phyloP scores from a whole-genome alignment of 371 early-diverging fungal species.

The Sporodiniella umbellata region DNA sequence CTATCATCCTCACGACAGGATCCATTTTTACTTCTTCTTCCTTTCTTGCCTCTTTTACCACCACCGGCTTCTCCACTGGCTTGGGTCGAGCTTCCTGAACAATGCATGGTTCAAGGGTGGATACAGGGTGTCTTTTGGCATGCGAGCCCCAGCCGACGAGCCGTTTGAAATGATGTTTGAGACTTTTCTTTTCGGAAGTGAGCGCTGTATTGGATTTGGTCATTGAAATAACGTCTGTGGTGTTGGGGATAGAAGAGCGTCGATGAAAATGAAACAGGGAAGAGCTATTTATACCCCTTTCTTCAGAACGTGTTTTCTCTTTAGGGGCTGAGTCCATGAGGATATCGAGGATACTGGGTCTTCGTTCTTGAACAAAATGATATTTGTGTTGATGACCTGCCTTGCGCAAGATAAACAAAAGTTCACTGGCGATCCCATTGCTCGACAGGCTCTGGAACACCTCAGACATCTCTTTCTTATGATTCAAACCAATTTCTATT shows the following conservation, averaged over 20 bases:
- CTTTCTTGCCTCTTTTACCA: not conserved
- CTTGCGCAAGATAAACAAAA: conserved; percentile 35
- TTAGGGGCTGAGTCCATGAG: conserved; percentile 37
- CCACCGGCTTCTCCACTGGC: too few relatives aligned
- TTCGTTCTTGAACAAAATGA: conserved; percentile 14
- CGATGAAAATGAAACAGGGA: conserved; percentile 16
- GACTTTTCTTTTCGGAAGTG: conserved; percentile 16
- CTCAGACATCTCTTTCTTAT: conserved; percentile 35
- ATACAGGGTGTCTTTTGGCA: not conserved
- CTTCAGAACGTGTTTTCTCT: conserved; percentile 9
- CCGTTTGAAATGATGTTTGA: conserved; percentile 38
- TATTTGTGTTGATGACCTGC: conserved; percentile 5
- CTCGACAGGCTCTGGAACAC: conserved; percentile 12
- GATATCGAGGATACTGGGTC: conserved; percentile 48
- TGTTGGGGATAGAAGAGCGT: conserved; percentile 7
- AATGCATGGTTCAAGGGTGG: too few relatives aligned
- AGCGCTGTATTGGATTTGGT: not conserved
- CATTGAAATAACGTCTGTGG: not conserved
- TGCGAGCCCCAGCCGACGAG: conserved; percentile 40
- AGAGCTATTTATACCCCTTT: conserved; percentile 16
- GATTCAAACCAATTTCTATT: conserved; percentile 33
- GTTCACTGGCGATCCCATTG: conserved; percentile 31
- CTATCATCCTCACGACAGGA: not conserved
- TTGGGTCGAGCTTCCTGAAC: too few relatives aligned
- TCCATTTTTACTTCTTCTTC: not conserved